Evolutionary conservation across 2,329 filamentous ascomycete genomes (phyloP), one percentile per base, ranked within the genome.

Genomic region (Colletotrichum scovillei): DNA sequence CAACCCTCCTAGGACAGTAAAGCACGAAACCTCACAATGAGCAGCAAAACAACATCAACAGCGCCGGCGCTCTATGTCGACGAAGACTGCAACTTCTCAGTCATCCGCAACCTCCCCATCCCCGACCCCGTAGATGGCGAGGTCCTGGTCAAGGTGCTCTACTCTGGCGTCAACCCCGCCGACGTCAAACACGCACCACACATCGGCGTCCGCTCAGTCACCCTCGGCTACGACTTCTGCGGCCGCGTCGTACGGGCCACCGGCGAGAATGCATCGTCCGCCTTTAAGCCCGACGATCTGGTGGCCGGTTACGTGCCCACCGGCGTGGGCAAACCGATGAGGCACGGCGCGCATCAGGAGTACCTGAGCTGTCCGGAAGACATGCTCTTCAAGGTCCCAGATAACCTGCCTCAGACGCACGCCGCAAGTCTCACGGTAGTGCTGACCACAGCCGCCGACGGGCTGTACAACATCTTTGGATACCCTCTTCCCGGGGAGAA

Each of bases 381-480:
- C 11, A 16, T 67, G 7, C 22, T 59, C 14, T 71, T 49, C 60
- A 32, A 28, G 28, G 72, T 74, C 16, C 74, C 76, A 4, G 56
- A 12, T 0, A 69, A 69, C 57, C 42, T 78, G 2, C 70, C 66
- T 1, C 49, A 24, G 2, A 42, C 63, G 53, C 60, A 72, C 24
- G 77, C 77, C 1, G 77, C 75, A 8, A 30, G 72, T 8, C 49
- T 78, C 11, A 46, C 77, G 0, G 57, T 64, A 9, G 65, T 74
- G 5, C 42, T 72, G 6, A 42, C 67, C 9, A 78, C 77, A 0
- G 78, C 78, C 5, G 75, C 77, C 1, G 76, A 78, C 35, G 77
- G 65, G 5, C 60, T 78, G 4, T 75, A 76, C 65, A 76, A 77
- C 46, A 60, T 75, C 26, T 71, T 78, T 7, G 74, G 74, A 0